Conservation (phyloP, 441 rosid species). For the Pelargonium citronellum region DNA sequence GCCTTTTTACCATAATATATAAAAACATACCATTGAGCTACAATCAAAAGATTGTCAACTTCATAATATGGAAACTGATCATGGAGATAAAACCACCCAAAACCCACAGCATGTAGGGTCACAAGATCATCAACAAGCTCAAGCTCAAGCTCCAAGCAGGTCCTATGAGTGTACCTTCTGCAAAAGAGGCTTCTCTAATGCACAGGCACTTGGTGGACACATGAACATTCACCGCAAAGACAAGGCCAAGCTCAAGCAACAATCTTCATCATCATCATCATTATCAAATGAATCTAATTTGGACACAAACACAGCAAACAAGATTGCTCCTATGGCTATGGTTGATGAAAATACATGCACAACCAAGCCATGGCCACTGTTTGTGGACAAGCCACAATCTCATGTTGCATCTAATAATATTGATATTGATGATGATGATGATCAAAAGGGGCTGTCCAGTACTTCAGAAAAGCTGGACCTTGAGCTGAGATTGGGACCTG, state of each 20-base stretch:
- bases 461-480: constrained; percentile 30
- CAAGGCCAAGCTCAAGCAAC: constrained; percentile 27
- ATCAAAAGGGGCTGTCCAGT: constrained; percentile 7
- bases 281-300: not conserved
- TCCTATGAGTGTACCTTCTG: constrained; percentile 41
- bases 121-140: not conserved
- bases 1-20: too few species aligned
- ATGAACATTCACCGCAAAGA: constrained; percentile 45
- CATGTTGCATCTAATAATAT: not conserved
- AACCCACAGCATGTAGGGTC: too few species aligned
- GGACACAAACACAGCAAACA: too few species aligned
- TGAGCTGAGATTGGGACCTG: constrained; percentile 54
- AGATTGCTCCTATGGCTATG: not conserved
- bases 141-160: constrained; percentile 35
- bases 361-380: too few species aligned
- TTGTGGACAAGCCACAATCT: constrained; percentile 3
- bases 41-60: too few species aligned
- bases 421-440: not conserved
- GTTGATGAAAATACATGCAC: constrained; percentile 11
- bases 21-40: too few species aligned
- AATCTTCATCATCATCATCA: constrained; percentile 19
- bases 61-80: too few species aligned
- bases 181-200: constrained; percentile 44
- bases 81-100: too few species aligned
- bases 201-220: constrained; percentile 43